phyloP scores from a whole-genome alignment of 2,329 filamentous ascomycete species.

The Exophiala mesophila region DNA sequence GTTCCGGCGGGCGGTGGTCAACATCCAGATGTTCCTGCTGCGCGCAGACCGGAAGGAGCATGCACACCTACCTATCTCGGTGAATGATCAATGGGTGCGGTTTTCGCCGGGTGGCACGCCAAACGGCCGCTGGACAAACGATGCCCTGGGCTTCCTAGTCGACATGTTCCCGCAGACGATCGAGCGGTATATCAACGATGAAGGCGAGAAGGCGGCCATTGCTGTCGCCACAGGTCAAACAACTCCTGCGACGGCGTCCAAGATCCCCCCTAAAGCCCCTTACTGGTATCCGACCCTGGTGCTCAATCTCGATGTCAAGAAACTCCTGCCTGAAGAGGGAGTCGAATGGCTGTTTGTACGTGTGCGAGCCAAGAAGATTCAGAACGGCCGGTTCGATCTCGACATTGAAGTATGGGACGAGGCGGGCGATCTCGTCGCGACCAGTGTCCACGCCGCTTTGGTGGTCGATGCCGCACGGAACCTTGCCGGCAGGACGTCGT shows the following conservation, averaged over 20 bases:
- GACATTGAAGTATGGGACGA: slow-evolving; percentile 65
- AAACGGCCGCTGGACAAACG: slow-evolving; percentile 54
- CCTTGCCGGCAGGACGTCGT: slow-evolving; percentile 8
- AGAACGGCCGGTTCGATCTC: slow-evolving; percentile 68
- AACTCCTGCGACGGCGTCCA: slow-evolving; percentile 28
- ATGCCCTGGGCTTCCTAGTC: slow-evolving; percentile 58
- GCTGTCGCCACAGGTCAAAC: slow-evolving; percentile 30
- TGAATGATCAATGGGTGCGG: slow-evolving; percentile 63
- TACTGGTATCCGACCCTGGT: slow-evolving; percentile 75
- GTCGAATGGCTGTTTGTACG: slow-evolving; percentile 68
- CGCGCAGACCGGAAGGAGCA: slow-evolving; percentile 39
- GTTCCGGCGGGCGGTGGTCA: slow-evolving; percentile 46
- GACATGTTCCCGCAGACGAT: slow-evolving; percentile 67
- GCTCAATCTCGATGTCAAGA: slow-evolving; percentile 74
- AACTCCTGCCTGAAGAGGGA: slow-evolving; percentile 59
- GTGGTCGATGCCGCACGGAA: slow-evolving; percentile 62
- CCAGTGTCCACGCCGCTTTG: slow-evolving; percentile 64
- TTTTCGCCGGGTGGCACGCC: slow-evolving; percentile 41
- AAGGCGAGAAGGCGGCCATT: slow-evolving; percentile 27
- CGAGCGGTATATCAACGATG: slow-evolving; percentile 44
- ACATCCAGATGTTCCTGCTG: slow-evolving; percentile 52
- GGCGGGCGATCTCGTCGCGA: slow-evolving; percentile 58
- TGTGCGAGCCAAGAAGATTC: slow-evolving; percentile 60
- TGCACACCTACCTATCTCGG: slow-evolving; percentile 24
- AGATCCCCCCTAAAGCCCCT: slow-evolving; percentile 25